Evolutionary conservation across 2,329 filamentous ascomycete species (phyloP).

Genomic region (Cladosporium colombiae): DNA sequence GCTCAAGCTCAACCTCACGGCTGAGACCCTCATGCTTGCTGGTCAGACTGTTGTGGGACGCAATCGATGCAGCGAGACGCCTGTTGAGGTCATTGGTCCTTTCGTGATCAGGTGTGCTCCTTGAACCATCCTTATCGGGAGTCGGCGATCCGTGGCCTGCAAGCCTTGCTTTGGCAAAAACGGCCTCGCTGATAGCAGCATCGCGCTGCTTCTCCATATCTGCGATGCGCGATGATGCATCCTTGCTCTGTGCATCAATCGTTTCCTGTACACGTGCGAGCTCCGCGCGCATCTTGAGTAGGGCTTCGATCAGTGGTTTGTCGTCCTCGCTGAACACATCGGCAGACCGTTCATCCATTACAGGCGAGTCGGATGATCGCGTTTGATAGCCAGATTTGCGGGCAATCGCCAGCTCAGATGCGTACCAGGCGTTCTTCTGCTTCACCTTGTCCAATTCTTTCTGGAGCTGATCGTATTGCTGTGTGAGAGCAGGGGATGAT

Average conservation of each 20-base stretch:
- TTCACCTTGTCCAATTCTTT: constrained; percentile 85
- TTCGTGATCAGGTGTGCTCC: constrained; percentile 55
- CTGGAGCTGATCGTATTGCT: constrained; percentile 70
- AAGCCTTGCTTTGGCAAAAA: constrained; percentile 90
- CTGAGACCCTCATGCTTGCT: constrained; percentile 69
- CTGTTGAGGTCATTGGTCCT: constrained; percentile 74
- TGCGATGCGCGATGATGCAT: constrained; percentile 85
- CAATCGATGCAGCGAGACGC: constrained; percentile 79
- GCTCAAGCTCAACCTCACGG: constrained; percentile 77
- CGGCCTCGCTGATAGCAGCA: constrained; percentile 88
- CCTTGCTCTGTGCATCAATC: constrained; percentile 82
- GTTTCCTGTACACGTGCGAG: constrained; percentile 85
- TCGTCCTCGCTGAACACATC: constrained; percentile 91
- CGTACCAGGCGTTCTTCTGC: constrained; percentile 94
- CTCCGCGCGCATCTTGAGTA: constrained; percentile 87
- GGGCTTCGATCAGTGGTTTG: constrained; percentile 84
- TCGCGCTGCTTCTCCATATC: constrained; percentile 95
- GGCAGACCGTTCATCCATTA: constrained; percentile 72
- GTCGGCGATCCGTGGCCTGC: constrained; percentile 66
- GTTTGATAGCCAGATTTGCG: constrained; percentile 84
- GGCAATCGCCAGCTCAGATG: constrained; percentile 88
- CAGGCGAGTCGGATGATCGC: constrained; percentile 63
- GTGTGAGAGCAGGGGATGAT: constrained; percentile 62
- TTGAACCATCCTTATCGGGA: constrained; percentile 59
- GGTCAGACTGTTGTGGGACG: constrained; percentile 77